Percentiles rank a stretch among this genome's conserved stretches.
Conservation (phyloP, 148 eudicot species). For the Mesembryanthemum crystallinum region DNA sequence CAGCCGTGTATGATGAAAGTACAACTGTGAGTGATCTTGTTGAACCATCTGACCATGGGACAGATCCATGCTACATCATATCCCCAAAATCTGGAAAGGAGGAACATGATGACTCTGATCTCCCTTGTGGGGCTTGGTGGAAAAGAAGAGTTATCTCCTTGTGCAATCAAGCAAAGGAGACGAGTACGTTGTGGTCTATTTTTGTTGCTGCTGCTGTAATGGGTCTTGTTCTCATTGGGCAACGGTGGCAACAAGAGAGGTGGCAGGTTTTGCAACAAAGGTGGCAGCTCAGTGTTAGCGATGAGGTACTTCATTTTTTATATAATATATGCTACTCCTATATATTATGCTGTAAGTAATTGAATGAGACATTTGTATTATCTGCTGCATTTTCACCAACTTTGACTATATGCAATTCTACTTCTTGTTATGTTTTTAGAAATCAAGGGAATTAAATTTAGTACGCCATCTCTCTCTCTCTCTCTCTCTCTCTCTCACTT, state of each 20-base stretch:
- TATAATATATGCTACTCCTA: no score
- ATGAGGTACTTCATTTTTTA: conserved; percentile 47
- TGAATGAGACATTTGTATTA: neutral
- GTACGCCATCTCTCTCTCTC: no score
- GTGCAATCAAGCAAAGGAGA: conserved; percentile 73
- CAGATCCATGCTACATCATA: conserved; percentile 34
- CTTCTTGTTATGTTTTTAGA: neutral
- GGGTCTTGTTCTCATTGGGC: conserved; percentile 87
- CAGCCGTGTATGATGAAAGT: conserved; percentile 28
- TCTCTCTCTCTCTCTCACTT: no score
- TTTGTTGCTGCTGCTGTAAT: conserved; percentile 86
- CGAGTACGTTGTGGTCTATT: conserved; percentile 76
- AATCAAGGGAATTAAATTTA: neutral
- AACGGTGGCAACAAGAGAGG: conserved; percentile 72
- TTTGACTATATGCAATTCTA: neutral
- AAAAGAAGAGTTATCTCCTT: conserved; percentile 60
- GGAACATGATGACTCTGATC: conserved; percentile 39
- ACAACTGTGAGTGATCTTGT: conserved; percentile 28
- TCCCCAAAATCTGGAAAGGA: conserved; percentile 36
- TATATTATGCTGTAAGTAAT: neutral
- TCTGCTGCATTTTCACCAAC: neutral
- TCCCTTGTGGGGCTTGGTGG: conserved; percentile 89
- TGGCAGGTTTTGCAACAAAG: conserved; percentile 66
- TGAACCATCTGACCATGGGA: conserved; percentile 37
- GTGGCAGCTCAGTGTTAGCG: conserved; percentile 50